phyloP scores from a whole-genome alignment of 2,329 filamentous ascomycete species.

The Xylariaceae sp. region DNA sequence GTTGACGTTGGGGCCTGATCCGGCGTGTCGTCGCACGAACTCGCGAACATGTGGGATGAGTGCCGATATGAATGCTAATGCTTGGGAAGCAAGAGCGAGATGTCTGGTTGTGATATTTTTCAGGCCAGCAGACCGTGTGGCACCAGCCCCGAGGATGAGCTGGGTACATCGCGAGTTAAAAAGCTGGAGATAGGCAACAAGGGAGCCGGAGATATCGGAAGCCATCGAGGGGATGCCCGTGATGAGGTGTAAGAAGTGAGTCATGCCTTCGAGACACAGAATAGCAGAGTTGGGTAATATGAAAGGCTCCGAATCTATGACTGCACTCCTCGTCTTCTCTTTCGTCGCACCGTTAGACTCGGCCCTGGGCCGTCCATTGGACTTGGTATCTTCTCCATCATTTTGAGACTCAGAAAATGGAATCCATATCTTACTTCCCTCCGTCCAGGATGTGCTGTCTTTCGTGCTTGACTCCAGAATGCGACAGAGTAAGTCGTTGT shows the following conservation, averaged over 20 bases:
- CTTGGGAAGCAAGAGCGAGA: slow-evolving; percentile 88
- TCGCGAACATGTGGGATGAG: slow-evolving; percentile 90
- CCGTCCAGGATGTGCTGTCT: slow-evolving; percentile 72
- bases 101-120: slow-evolving; percentile 98
- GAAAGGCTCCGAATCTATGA: slow-evolving; percentile 84
- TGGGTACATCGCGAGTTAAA: slow-evolving; percentile 98
- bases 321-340: slow-evolving; percentile 72
- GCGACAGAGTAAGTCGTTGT: slow-evolving; percentile 64
- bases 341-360: slow-evolving; percentile 61
- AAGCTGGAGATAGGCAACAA: slow-evolving; percentile 86
- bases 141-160: slow-evolving; percentile 92
- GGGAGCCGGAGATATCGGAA: slow-evolving; percentile 76
- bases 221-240: slow-evolving; percentile 89
- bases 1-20: slow-evolving; percentile 50
- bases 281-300: slow-evolving; percentile 85
- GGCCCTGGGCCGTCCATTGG: slow-evolving; percentile 43
- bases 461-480: slow-evolving; percentile 74
- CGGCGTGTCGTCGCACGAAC: slow-evolving; percentile 80
- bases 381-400: slow-evolving; percentile 38
- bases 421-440: slow-evolving; percentile 65
- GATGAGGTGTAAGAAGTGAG: slow-evolving; percentile 82
- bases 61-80: slow-evolving; percentile 84
- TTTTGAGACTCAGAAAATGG: slow-evolving; percentile 49
- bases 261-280: slow-evolving; percentile 80
- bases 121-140: slow-evolving; percentile 84